These are phyloP conservation scores for Macrophomina tecta DNA, from an alignment of 2,329 filamentous ascomycete species.

Conservation along the genomic window DNA sequence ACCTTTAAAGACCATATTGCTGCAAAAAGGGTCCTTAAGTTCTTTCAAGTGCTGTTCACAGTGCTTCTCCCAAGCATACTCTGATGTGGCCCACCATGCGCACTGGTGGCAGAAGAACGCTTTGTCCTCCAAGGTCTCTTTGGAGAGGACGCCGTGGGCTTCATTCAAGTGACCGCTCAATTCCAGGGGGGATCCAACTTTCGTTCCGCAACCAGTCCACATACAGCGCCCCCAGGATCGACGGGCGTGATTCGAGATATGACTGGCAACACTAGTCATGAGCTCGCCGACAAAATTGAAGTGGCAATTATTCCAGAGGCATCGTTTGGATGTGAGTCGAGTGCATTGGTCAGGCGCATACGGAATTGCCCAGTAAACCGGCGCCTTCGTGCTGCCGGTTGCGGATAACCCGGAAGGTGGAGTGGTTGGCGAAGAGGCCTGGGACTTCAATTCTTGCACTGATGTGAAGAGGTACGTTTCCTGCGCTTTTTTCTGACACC, in stretches of 20 bases:
- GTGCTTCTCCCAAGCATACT: neutral
- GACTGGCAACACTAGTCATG: neutral
- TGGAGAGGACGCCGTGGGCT: neutral
- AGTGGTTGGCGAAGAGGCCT: too few species aligned
- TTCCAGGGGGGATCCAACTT: too few species aligned
- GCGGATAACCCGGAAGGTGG: too few species aligned
- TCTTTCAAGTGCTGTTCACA: neutral
- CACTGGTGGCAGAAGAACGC: conserved; percentile 12
- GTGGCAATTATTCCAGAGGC: neutral
- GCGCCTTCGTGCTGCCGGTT: too few species aligned
- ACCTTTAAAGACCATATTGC: neutral
- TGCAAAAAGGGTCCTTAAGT: neutral
- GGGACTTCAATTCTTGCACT: too few species aligned
- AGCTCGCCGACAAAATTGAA: neutral
- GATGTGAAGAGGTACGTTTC: too few species aligned
- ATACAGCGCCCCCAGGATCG: neutral
- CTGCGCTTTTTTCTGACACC: too few species aligned
- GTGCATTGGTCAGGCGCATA: neutral
- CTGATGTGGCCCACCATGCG: conserved; percentile 10
- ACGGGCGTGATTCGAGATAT: too few species aligned
- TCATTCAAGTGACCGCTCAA: neutral
- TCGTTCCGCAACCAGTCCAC: neutral
- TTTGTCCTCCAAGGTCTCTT: neutral
- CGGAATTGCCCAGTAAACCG: too few species aligned
- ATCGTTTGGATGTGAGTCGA: neutral